Evolutionary conservation across 495 filamentous ascomycete species (phyloP).

Genomic region (Staphylotrichum longicolle): DNA sequence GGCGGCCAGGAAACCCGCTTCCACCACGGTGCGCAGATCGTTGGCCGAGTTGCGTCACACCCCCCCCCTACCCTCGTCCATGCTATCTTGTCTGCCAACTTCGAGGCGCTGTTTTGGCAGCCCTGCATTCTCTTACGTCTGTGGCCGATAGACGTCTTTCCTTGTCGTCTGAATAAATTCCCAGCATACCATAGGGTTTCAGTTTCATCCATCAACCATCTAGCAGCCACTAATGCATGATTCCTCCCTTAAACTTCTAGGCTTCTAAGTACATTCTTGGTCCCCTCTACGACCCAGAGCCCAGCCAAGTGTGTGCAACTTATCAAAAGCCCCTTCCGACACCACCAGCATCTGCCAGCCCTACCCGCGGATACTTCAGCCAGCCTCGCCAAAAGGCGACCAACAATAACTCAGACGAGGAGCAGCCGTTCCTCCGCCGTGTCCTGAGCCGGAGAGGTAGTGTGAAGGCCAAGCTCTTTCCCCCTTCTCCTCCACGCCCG

Average conservation of each 20-base stretch:
- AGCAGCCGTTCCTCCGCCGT: conserved; percentile 24
- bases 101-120: neutral
- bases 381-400: neutral
- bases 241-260: conserved; percentile 29
- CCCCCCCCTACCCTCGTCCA: conserved; percentile 1
- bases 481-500: conserved; percentile 20
- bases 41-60: conserved; percentile 27
- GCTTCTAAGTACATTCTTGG: conserved; percentile 57
- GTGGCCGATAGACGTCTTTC: neutral
- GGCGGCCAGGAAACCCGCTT: neutral
- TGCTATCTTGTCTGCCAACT: conserved; percentile 21
- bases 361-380: conserved; percentile 8
- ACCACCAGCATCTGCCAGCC: conserved; percentile 37
- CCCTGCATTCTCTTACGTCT: neutral
- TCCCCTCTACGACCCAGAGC: conserved; percentile 42
- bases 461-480: conserved; percentile 16
- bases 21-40: conserved; percentile 1
- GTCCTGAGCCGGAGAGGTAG: conserved; percentile 26
- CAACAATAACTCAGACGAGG: conserved; percentile 20
- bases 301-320: conserved; percentile 33
- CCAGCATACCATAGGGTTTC: neutral
- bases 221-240: neutral
- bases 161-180: neutral
- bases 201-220: conserved; percentile 9
- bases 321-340: conserved; percentile 28